Conservation (phyloP, 1,284 basidiomycete genomes). For the Schizopora paradoxa region DNA sequence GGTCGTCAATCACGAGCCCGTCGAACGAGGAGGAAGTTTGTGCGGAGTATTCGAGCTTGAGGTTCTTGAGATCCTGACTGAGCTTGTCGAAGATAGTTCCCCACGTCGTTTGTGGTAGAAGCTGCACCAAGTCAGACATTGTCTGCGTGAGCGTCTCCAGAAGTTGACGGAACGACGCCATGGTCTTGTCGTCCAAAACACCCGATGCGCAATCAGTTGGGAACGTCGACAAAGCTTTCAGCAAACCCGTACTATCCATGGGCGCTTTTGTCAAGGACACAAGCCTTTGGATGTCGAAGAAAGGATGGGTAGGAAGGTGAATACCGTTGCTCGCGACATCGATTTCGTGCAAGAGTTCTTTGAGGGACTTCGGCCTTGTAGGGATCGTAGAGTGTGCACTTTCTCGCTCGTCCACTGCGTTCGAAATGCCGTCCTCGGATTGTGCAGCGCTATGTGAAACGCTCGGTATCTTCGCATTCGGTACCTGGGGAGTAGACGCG, state of each 20-base stretch:
- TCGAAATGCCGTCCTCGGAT: slow-evolving; percentile 38
- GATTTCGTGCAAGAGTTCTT: slow-evolving; percentile 61
- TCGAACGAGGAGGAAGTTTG: slow-evolving; percentile 80
- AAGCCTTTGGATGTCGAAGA: slow-evolving; percentile 67
- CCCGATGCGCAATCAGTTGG: slow-evolving; percentile 78
- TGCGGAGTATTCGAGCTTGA: slow-evolving; percentile 13
- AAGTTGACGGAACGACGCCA: slow-evolving; percentile 79
- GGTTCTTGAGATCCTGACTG: slow-evolving; percentile 14
- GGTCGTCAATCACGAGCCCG: slow-evolving; percentile 76
- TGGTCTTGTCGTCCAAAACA: slow-evolving; percentile 78
- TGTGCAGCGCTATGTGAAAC: slow-evolving; percentile 23
- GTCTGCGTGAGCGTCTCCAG: slow-evolving; percentile 81
- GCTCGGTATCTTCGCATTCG: slow-evolving; percentile 27
- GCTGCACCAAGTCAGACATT: slow-evolving; percentile 73
- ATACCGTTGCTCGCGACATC: slow-evolving; percentile 53
- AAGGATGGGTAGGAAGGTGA: slow-evolving; percentile 60
- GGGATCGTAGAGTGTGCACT: slow-evolving; percentile 43
- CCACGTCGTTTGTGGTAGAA: slow-evolving; percentile 80
- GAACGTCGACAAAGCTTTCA: slow-evolving; percentile 76
- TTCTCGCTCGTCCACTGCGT: slow-evolving; percentile 54
- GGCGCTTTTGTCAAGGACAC: slow-evolving; percentile 70
- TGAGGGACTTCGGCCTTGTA: slow-evolving; percentile 45
- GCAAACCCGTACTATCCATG: slow-evolving; percentile 73
- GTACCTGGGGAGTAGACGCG: slow-evolving; percentile 38
- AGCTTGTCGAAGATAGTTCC: slow-evolving; percentile 26